Evolutionary conservation across 2,329 filamentous ascomycete species (phyloP).

Genomic region (Arthrobotrys pseudoclavata): DNA sequence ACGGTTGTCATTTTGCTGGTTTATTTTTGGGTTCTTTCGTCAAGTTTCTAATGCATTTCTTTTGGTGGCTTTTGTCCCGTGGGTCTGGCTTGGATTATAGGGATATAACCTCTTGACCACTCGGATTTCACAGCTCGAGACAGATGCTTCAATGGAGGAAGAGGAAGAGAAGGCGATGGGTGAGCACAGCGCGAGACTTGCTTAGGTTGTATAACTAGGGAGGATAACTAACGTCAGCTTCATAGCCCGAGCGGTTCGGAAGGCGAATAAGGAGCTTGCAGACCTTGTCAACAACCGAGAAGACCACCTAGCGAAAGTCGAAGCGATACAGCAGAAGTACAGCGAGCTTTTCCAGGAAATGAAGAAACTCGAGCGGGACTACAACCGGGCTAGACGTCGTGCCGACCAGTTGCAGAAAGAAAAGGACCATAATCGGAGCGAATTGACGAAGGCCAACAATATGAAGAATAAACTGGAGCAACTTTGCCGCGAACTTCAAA

Average conservation of each 20-base stretch:
- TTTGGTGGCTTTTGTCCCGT: slow-evolving; percentile 34
- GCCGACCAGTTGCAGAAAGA: slow-evolving; percentile 96
- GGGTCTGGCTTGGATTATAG: slow-evolving; percentile 54
- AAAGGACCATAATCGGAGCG: slow-evolving; percentile 87
- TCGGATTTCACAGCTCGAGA: slow-evolving; percentile 94
- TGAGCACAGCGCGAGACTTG: slow-evolving; percentile 66
- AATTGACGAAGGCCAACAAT: slow-evolving; percentile 88
- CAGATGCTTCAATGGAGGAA: slow-evolving; percentile 91
- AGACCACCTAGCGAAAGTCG: slow-evolving; percentile 90
- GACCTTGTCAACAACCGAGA: slow-evolving; percentile 88
- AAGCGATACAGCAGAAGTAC: slow-evolving; percentile 89
- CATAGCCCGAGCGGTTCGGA: slow-evolving; percentile 74
- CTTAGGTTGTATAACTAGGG: background rate
- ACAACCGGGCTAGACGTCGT: slow-evolving; percentile 94
- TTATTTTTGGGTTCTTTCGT: slow-evolving; percentile 29
- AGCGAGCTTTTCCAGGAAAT: slow-evolving; percentile 92
- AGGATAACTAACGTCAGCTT: slow-evolving; percentile 27
- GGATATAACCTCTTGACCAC: slow-evolving; percentile 82
- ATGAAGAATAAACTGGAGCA: slow-evolving; percentile 98
- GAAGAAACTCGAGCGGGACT: slow-evolving; percentile 94
- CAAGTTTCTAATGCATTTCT: slow-evolving; percentile 43
- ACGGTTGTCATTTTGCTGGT: slow-evolving; percentile 21
- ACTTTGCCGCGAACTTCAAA: slow-evolving; percentile 90
- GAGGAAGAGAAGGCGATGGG: slow-evolving; percentile 96
- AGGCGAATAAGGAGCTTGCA: slow-evolving; percentile 90